phyloP scores from a whole-genome alignment of 371 early-diverging fungal genomes.

The Amoeboaphelidium protococcarum region DNA sequence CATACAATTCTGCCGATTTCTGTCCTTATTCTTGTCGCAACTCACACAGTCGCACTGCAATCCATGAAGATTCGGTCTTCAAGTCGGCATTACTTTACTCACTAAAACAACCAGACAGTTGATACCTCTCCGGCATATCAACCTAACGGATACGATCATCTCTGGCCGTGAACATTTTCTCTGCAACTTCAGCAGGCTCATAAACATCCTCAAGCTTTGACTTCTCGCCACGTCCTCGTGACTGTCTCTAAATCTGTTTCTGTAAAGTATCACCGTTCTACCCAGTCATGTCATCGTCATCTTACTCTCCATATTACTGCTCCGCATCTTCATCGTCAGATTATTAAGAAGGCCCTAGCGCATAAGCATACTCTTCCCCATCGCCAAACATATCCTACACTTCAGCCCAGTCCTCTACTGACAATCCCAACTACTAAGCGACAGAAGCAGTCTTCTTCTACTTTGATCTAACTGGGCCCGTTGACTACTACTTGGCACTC shows the following conservation, averaged over 20 bases:
- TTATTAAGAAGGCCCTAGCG: slow-evolving; percentile 9
- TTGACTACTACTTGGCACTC: no score
- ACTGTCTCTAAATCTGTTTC: no score
- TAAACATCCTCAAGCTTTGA: slow-evolving; percentile 47
- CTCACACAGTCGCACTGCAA: slow-evolving; percentile 8
- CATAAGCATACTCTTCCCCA: slow-evolving; percentile 65
- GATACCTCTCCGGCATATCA: slow-evolving; percentile 80
- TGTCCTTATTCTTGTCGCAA: not conserved
- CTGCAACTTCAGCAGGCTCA: slow-evolving; percentile 68
- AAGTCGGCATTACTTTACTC: no score
- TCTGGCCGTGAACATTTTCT: slow-evolving; percentile 61
- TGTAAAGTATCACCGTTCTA: no score
- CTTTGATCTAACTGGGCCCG: no score
- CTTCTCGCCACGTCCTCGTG: no score
- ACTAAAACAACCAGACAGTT: no score
- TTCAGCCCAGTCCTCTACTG: slow-evolving; percentile 39
- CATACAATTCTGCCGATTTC: no score
- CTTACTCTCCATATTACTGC: not conserved
- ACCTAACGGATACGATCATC: slow-evolving; percentile 63
- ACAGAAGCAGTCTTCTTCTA: no score
- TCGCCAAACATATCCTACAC: slow-evolving; percentile 72
- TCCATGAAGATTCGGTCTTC: no score
- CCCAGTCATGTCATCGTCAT: slow-evolving; percentile 8
- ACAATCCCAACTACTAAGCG: slow-evolving; percentile 6
- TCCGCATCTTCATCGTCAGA: not conserved